Conservation (phyloP, 192 early-diverging fungal genomes). For the Linnemannia exigua region DNA sequence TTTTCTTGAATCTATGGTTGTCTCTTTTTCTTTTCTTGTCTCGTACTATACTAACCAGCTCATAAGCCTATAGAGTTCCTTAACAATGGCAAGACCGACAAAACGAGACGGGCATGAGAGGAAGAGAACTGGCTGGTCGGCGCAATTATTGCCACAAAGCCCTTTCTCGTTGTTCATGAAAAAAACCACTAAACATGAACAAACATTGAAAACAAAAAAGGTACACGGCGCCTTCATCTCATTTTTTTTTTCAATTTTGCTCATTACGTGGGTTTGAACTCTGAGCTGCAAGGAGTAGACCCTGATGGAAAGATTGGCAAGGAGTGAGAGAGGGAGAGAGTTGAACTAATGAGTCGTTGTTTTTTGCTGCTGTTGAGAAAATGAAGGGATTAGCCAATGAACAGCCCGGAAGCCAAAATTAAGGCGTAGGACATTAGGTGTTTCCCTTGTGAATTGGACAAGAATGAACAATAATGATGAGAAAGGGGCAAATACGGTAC, state of each 20-base stretch:
- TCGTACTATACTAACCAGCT: too few species aligned
- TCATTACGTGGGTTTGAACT: background rate
- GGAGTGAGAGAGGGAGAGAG: background rate
- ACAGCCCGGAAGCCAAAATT: background rate
- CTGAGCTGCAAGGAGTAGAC: slow-evolving; percentile 2
- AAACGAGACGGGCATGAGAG: too few species aligned
- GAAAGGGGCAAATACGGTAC: background rate
- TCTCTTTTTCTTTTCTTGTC: too few species aligned
- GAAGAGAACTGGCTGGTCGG: too few species aligned
- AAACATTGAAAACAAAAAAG: background rate
- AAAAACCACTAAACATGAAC: slow-evolving; percentile 15
- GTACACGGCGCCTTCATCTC: background rate
- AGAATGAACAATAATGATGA: background rate
- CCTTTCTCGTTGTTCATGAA: too few species aligned
- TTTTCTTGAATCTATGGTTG: too few species aligned
- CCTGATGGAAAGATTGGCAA: background rate
- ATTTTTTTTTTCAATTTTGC: background rate
- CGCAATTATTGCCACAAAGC: too few species aligned
- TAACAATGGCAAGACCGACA: too few species aligned
- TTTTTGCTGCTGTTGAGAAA: background rate
- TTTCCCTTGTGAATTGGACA: background rate
- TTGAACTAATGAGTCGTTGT: background rate
- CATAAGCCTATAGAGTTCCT: too few species aligned
- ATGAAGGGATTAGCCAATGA: background rate
- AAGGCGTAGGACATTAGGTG: background rate